Evolutionary conservation across 768 basidiomycete species (phyloP), one percentile per base, ranked within the genome.

Genomic region (Cyclocybe cylindracea): DNA sequence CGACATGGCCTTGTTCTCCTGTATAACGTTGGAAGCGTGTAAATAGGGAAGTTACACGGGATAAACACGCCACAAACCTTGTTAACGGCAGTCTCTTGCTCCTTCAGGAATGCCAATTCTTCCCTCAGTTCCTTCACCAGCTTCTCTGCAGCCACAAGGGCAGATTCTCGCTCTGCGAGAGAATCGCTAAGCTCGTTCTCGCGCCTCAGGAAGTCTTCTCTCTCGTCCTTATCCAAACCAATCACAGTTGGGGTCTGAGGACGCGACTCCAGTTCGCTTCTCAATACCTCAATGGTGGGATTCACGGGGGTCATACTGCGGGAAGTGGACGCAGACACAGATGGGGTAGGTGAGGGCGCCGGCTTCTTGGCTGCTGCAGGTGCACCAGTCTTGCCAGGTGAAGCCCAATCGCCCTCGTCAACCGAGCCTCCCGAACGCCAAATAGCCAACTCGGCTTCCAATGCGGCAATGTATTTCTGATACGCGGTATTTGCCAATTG

Each of bases 151-250:
- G 87, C 78, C 33, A 72, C 76, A 36, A 98, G 75, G 8, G 86
- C 80, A 29, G 86, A 85, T 75, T 98, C 97, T 76, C 82, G 91
- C 75, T 98, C 96, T 3, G 92, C 91, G 39, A 99, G 77, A 59
- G 85, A 78, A 69, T 99, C 97, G 54, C 87, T 95, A 49, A 99
- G 78, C 69, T 99, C 97, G 61, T 98, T 98, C 79, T 99, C 97
- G 55, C 97, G 73, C 66, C 84, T 86, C 70, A 99, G 71, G 80
- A 98, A 99, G 46, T 98, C 97, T 58, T 99, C 97, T 52, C 95
- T 77, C 72, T 99, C 97, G 62, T 98, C 97, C 75, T 94, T 94
- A 57, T 97, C 95, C 59, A 98, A 67, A 16, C 87, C 86, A 48
- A 89, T 78, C 38, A 89, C 89, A 6, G 91, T 91, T 10, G 96